A percentile compares a stretch with the other conserved stretches of the same genome.
Conservation (phyloP, 1,284 basidiomycete genomes). For the Butyriboletus appendiculatus region DNA sequence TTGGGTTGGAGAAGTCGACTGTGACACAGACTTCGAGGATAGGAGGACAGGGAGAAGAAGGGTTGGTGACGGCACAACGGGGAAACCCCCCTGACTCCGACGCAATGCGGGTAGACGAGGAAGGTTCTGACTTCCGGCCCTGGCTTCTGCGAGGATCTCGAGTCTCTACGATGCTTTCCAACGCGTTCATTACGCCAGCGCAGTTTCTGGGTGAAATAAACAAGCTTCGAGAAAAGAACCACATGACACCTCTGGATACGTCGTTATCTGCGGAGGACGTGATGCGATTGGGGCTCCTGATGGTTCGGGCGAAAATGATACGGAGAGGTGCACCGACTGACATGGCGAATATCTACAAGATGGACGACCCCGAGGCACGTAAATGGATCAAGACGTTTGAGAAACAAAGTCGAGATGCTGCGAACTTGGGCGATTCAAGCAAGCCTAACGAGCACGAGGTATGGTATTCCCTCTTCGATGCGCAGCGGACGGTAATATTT, state of each 20-base stretch:
- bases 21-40: neutral
- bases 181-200: conserved; percentile 43
- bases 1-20: conserved; percentile 45
- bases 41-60: conserved; percentile 33
- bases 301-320: conserved; percentile 60
- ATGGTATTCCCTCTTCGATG: neutral
- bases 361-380: conserved; percentile 43
- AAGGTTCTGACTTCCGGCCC: conserved; percentile 31
- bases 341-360: conserved; percentile 66
- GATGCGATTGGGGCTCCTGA: conserved; percentile 60
- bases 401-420: conserved; percentile 22
- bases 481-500: neutral
- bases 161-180: conserved; percentile 45
- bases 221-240: conserved; percentile 55
- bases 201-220: conserved; percentile 59
- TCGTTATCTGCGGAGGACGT: conserved; percentile 44
- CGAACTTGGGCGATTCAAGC: conserved; percentile 36
- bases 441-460: conserved; percentile 45
- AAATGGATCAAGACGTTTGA: conserved; percentile 26
- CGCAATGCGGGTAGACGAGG: conserved; percentile 9
- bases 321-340: conserved; percentile 74
- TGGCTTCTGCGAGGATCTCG: conserved; percentile 72
- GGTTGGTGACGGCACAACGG: conserved; percentile 57
- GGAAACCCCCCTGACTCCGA: conserved; percentile 25
- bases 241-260: conserved; percentile 41